Evolutionary conservation across 306 rosid genomes (phyloP).

Genomic region (Sesbania bispinosa): DNA sequence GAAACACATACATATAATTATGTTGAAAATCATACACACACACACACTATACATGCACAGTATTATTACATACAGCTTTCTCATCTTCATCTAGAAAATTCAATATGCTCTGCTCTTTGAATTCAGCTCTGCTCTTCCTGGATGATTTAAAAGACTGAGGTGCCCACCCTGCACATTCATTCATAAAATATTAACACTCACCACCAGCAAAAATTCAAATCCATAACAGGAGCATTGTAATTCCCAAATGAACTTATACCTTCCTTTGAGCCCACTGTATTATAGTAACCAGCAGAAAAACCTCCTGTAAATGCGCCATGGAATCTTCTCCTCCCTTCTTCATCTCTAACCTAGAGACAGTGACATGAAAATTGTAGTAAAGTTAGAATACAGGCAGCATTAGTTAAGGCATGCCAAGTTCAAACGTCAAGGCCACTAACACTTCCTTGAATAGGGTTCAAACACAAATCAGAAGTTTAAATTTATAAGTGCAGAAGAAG

Average conservation of each 20-base stretch:
- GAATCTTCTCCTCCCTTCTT: slow-evolving; percentile 97
- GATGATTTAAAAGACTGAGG: slow-evolving; percentile 89
- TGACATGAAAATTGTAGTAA: not conserved
- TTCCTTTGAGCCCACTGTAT: slow-evolving; percentile 88
- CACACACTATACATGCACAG: slow-evolving; percentile 2
- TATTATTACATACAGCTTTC: slow-evolving; percentile 61
- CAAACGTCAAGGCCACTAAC: not conserved
- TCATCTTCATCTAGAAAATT: slow-evolving; percentile 95
- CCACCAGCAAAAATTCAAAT: not conserved
- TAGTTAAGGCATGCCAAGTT: not conserved
- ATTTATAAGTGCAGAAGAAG: not conserved
- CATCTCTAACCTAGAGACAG: slow-evolving; percentile 75
- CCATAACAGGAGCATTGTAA: slow-evolving; percentile 2
- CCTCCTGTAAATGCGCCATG: slow-evolving; percentile 98
- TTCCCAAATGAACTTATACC: slow-evolving; percentile 42
- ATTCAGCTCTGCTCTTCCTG: slow-evolving; percentile 88
- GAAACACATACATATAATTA: slow-evolving; percentile 9
- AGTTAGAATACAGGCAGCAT: not conserved
- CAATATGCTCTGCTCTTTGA: slow-evolving; percentile 70
- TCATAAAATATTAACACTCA: slow-evolving; percentile 22
- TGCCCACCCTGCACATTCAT: slow-evolving; percentile 78
- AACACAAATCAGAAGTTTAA: not conserved
- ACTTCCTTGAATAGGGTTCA: not conserved
- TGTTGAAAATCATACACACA: slow-evolving; percentile 1
- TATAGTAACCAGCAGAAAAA: slow-evolving; percentile 91